Percentiles rank a stretch among this genome's conserved stretches.
These are phyloP conservation scores for Macrophomina phaseolina DNA, from an alignment of 2,329 filamentous ascomycete genomes.

Conservation along the genomic window DNA sequence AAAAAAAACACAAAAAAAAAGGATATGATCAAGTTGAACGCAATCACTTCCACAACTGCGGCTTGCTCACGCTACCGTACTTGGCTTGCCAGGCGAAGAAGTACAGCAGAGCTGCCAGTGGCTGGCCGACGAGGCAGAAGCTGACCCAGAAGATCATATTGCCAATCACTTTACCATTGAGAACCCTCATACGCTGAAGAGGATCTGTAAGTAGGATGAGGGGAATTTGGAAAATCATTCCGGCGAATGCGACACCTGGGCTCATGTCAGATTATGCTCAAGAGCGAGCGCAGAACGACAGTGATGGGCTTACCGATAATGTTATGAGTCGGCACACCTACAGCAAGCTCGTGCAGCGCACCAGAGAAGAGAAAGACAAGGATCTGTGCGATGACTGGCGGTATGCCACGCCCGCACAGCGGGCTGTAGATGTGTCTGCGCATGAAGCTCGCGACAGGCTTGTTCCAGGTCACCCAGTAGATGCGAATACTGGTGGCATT, in stretches of 20 bases:
- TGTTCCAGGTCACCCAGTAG: slow-evolving; percentile 98
- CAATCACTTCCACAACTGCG: slow-evolving; percentile 12
- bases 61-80: slow-evolving; percentile 76
- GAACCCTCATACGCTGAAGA: slow-evolving; percentile 77
- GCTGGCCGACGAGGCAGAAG: slow-evolving; percentile 94
- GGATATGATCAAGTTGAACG: not conserved
- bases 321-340: slow-evolving; percentile 94
- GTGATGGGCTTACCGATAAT: slow-evolving; percentile 68
- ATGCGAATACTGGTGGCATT: slow-evolving; percentile 77
- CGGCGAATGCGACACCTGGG: slow-evolving; percentile 84
- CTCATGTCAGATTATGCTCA: slow-evolving; percentile 29
- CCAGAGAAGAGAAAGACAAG: slow-evolving; percentile 89
- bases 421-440: slow-evolving; percentile 91
- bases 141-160: slow-evolving; percentile 97
- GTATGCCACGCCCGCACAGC: slow-evolving; percentile 83
- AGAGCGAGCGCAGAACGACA: not conserved
- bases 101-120: slow-evolving; percentile 88
- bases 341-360: slow-evolving; percentile 86
- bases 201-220: slow-evolving; percentile 81
- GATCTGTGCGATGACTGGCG: slow-evolving; percentile 70
- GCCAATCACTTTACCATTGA: slow-evolving; percentile 78
- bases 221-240: slow-evolving; percentile 93
- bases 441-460: slow-evolving; percentile 96
- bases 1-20: not conserved
- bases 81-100: slow-evolving; percentile 99